Evolutionary conservation across 805 yeast genomes (phyloP).

Genomic region (Suhomyces sp.): DNA sequence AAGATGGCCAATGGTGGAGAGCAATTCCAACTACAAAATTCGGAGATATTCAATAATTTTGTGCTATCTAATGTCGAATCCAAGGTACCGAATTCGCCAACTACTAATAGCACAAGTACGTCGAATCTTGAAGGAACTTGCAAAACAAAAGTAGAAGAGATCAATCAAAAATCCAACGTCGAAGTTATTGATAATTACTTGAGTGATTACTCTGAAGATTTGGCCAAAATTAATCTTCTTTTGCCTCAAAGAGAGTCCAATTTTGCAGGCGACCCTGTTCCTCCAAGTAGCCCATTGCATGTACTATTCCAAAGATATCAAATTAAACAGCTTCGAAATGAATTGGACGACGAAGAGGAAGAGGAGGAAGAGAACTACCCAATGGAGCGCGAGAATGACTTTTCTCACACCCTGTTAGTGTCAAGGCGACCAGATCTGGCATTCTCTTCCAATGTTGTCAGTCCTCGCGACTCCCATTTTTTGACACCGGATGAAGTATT

Average conservation of each 20-base stretch:
- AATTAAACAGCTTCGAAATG: slow-evolving; percentile 2
- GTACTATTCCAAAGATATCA: not conserved
- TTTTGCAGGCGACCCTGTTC: slow-evolving; percentile 8
- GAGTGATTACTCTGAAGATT: slow-evolving; percentile 36
- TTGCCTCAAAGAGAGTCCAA: slow-evolving; percentile 17
- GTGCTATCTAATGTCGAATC: slow-evolving; percentile 7
- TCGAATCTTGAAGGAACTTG: no score
- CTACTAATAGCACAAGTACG: no score
- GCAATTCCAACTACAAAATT: slow-evolving; percentile 25
- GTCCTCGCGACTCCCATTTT: not conserved
- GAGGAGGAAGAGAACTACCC: slow-evolving; percentile 1
- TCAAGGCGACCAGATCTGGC: no score
- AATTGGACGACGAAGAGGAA: slow-evolving; percentile 9
- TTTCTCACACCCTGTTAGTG: no score
- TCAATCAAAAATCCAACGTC: slow-evolving; percentile 6
- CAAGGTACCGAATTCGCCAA: not conserved
- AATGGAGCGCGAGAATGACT: no score
- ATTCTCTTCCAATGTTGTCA: not conserved
- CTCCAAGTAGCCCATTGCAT: not conserved
- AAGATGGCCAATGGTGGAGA: slow-evolving; percentile 25
- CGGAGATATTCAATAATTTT: slow-evolving; percentile 27
- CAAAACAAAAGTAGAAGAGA: not conserved
- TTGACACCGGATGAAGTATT: slow-evolving; percentile 13
- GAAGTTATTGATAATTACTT: slow-evolving; percentile 4
- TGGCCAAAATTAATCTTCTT: slow-evolving; percentile 31